Percentiles rank a stretch among this genome's conserved stretches.
phyloP scores from a whole-genome alignment of 129 eudicot species.

The Deinandra increscens region DNA sequence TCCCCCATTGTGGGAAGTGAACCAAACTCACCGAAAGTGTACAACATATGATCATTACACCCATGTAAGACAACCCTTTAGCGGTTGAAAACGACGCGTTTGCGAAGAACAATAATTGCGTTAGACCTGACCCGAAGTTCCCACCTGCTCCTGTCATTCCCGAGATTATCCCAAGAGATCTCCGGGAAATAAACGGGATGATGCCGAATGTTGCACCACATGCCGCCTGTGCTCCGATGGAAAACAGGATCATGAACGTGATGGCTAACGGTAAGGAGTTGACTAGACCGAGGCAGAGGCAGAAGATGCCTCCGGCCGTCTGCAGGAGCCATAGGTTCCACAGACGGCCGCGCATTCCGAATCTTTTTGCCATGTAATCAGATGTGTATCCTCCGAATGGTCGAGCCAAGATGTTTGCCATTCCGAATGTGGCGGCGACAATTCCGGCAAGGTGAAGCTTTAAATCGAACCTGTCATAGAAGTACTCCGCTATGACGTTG shows the following conservation, averaged over 20 bases:
- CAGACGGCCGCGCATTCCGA: conserved; percentile 65
- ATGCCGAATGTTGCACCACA: conserved; percentile 60
- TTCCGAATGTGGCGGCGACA: conserved; percentile 58
- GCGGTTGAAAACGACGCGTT: conserved; percentile 48
- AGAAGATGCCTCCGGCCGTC: conserved; percentile 53
- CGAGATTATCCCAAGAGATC: conserved; percentile 53
- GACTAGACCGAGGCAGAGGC: conserved; percentile 44
- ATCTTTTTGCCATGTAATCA: conserved; percentile 42
- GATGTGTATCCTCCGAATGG: conserved; percentile 64
- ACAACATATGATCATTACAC: conserved; percentile 55
- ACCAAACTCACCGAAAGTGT: too few species aligned
- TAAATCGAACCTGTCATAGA: conserved; percentile 60
- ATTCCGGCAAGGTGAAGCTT: conserved; percentile 58
- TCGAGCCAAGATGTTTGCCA: conserved; percentile 61
- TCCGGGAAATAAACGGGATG: conserved; percentile 53
- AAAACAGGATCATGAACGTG: too few species aligned
- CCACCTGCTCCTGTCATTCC: conserved; percentile 79
- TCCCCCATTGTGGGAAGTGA: too few species aligned
- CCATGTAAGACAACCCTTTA: conserved; percentile 58
- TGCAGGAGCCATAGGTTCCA: conserved; percentile 71
- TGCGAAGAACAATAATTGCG: conserved; percentile 67
- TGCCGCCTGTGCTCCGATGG: conserved; percentile 60
- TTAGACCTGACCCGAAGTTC: conserved; percentile 65
- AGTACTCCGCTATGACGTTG: conserved; percentile 64
- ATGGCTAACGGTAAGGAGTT: conserved; percentile 42